Base-by-base conservation (phyloP, 352 stramenopile species). In the Pythium phragmiticola region DNA sequence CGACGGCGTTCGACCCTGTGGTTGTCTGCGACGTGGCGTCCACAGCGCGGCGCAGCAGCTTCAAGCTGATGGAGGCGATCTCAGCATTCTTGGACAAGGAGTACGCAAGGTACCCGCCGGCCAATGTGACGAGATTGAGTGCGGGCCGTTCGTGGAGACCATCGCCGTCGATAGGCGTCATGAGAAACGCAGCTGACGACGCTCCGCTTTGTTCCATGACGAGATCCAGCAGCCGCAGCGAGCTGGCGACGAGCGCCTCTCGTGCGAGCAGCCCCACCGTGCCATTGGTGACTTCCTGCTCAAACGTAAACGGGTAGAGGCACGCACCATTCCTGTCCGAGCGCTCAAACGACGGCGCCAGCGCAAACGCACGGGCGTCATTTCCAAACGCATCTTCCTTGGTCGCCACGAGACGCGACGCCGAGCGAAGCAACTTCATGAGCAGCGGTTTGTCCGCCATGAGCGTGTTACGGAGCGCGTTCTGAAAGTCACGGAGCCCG, bases 121-220 rank as follows among this genome's bases (percentile, higher is more conserved):
- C 86, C 0, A 91, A 65, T 11, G 75, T 80, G 33, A 86, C 69
- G 30, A 89, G 56, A 42, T 83, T 89, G 13, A 89, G 69, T 5
- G 66, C 55, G 11, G 72, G 71, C 12, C 53, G 60, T 26, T 73
- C 66, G 9, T 82, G 79, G 17, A 66, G 59, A 1, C 70, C 69
- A 2, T 70, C 76, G 45, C 72, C 69, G 41, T 86, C 75, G 43
- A 91, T 84, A 7, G 73, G 69, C 8, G 72, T 67, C 41, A 87
- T 56, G 28, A 91, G 42, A 43, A 89, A 60, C 3, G 21, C 47
- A 0, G 56, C 23, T 21, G 56, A 37, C 4, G 62, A 67, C 17
- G 52, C 34, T 12, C 54, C 68, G 5, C 37, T 58, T 21, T 63
- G 57, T 2, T 57, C 39, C 30, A 86, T 60, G 14, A 91, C 65